Base-by-base conservation (phyloP, 345 rosid species). In the Eucalyptus dawsonii region DNA sequence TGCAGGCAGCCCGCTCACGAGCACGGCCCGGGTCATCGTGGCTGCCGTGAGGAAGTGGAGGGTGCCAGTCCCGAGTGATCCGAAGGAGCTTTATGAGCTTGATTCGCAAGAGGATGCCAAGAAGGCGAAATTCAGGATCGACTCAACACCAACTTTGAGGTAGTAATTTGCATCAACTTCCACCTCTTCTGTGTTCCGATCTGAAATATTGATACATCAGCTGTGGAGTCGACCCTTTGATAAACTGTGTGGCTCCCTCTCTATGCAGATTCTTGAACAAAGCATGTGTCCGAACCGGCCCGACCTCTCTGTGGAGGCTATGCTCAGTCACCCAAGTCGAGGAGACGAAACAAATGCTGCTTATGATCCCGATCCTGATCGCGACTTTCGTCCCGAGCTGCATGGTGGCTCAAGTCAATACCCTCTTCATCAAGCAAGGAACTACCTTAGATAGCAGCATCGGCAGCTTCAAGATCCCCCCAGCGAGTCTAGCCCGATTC, bases 321-420 rank as follows among this genome's bases (percentile, higher is more conserved):
- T 95, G 98, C 90, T 80, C 98, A 11, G 96, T 94, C 21, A 96
- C 98, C 37, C 97, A 97, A 93, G 99, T 97, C 1, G 99, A 97
- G 91, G 99, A 97, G 91, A 97, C 99, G 29, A 97, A 97, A 86
- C 98, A 97, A 90, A 97, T 97, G 97, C 72, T 97, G 29, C 91
- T 95, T 91, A 95, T 98, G 99, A 91, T 98, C 56, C 99, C 99
- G 4, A 92, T 97, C 87, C 56, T 94, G 91, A 49, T 95, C 45
- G 91, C 95, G 65, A 97, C 98, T 4, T 95, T 98, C 80, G 94
- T 98, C 45, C 99, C 99, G 37, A 95, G 97, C 92, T 93, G 95
- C 87, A 95, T 95, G 98, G 0, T 94, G 62, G 62, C 62, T 56
- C 62, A 56, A 24, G 2, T 56, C 62, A 56, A 56, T 24, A 56